Percentiles rank a stretch among this genome's conserved stretches.
These are phyloP conservation scores for Pichia pseudocactophila DNA, from an alignment of 805 yeast genomes.

Conservation along the genomic window DNA sequence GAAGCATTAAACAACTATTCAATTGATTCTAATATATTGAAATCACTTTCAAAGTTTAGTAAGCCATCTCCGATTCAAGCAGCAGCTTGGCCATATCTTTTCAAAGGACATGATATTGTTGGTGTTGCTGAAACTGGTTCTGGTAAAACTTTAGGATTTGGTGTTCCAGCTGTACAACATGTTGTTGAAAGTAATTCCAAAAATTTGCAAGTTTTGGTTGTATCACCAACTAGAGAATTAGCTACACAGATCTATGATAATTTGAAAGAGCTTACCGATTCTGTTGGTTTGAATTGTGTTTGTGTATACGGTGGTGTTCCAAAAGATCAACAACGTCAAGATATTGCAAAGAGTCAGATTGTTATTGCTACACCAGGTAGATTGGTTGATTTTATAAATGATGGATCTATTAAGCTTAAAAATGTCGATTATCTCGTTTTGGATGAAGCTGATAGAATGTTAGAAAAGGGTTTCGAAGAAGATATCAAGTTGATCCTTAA, in stretches of 20 bases:
- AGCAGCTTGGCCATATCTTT: conserved; percentile 85
- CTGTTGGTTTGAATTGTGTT: conserved; percentile 57
- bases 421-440: conserved; percentile 71
- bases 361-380: conserved; percentile 99
- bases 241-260: conserved; percentile 92
- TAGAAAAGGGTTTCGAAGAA: conserved; percentile 96
- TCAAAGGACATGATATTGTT: conserved; percentile 73
- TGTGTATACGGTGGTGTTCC: conserved; percentile 97
- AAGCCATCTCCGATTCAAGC: conserved; percentile 96
- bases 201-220: conserved; percentile 67
- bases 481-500: conserved; percentile 79
- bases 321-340: conserved; percentile 79
- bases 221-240: conserved; percentile 96
- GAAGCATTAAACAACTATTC: conserved; percentile 38
- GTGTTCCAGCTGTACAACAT: conserved; percentile 89
- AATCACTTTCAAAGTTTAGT: conserved; percentile 62
- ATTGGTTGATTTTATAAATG: conserved; percentile 80
- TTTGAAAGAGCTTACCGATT: conserved; percentile 53
- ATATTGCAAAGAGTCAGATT: conserved; percentile 57
- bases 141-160: conserved; percentile 95
- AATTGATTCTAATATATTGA: conserved; percentile 46
- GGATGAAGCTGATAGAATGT: conserved; percentile 98
- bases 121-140: conserved; percentile 99
- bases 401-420: conserved; percentile 67
- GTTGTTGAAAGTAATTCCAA: conserved; percentile 37